Evolutionary conservation across 225 moss, liverwort and hornwort species (phyloP).

Genomic region (Ulota crispa): DNA sequence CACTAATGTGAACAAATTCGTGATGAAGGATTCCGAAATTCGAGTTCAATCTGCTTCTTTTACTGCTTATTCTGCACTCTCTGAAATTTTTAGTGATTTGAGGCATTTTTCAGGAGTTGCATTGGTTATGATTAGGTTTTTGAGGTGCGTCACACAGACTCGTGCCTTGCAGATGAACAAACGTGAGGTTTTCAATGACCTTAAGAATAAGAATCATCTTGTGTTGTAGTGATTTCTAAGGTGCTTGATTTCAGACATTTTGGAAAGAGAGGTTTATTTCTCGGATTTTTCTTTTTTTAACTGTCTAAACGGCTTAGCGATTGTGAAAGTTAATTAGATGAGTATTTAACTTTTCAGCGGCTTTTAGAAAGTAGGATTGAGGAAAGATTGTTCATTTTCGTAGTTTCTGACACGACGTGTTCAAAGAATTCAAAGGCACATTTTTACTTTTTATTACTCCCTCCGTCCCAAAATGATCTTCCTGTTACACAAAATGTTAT

Average conservation of each 20-base stretch:
- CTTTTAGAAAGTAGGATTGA: neutral
- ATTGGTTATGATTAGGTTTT: slow-evolving; percentile 25
- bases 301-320: neutral
- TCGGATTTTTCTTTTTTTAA: neutral
- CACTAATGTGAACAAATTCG: neutral
- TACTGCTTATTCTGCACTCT: too few species aligned
- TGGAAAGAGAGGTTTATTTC: neutral
- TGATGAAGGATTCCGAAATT: neutral
- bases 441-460: slow-evolving; percentile 4
- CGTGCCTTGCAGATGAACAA: neutral
- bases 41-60: neutral
- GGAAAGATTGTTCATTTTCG: neutral
- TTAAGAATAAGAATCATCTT: neutral
- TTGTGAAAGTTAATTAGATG: neutral
- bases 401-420: neutral
- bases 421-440: neutral
- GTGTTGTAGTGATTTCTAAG: neutral
- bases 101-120: slow-evolving; percentile 11
- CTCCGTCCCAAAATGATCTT: too few species aligned
- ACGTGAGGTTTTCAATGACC: neutral
- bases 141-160: neutral
- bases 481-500: too few species aligned
- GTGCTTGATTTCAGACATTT: neutral
- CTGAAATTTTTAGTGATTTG: neutral
- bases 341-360: neutral